Evolutionary conservation across 306 rosid genomes (phyloP).

Genomic region (Cicer arietinum): DNA sequence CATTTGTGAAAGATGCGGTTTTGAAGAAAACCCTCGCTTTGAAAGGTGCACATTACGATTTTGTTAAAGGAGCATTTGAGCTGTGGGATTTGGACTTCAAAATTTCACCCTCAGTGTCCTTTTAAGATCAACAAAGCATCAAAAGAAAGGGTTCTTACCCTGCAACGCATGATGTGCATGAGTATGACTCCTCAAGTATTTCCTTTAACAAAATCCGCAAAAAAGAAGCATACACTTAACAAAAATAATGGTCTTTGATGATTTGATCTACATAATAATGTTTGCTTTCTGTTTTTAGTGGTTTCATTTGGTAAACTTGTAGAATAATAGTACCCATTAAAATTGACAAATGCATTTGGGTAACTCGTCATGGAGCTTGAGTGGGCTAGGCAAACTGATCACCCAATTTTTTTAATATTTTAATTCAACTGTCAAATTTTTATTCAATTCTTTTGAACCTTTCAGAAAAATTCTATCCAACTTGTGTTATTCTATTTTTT

Average conservation of each 20-base stretch:
- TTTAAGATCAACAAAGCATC: slow-evolving; percentile 24
- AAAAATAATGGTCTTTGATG: background rate
- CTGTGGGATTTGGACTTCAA: slow-evolving; percentile 81
- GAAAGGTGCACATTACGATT: slow-evolving; percentile 87
- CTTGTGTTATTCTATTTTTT: too few relatives aligned
- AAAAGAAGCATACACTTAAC: background rate
- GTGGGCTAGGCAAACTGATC: too few relatives aligned
- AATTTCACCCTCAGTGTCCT: slow-evolving; percentile 47
- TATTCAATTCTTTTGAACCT: too few relatives aligned
- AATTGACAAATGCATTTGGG: background rate
- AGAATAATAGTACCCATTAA: background rate
- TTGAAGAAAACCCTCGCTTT: slow-evolving; percentile 60
- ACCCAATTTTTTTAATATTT: too few relatives aligned
- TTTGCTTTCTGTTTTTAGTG: background rate
- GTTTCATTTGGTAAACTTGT: background rate
- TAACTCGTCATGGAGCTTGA: background rate
- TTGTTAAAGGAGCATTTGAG: slow-evolving; percentile 71
- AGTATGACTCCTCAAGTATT: background rate
- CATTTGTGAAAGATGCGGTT: slow-evolving; percentile 72
- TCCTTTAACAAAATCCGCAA: background rate
- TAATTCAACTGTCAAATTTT: too few relatives aligned
- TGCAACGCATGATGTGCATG: background rate
- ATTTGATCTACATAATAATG: background rate
- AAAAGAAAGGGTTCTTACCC: background rate
- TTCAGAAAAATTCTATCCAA: too few relatives aligned